Evolutionary conservation across 2,329 filamentous ascomycete species (phyloP).

Genomic region (Aspergillus calidoustus): DNA sequence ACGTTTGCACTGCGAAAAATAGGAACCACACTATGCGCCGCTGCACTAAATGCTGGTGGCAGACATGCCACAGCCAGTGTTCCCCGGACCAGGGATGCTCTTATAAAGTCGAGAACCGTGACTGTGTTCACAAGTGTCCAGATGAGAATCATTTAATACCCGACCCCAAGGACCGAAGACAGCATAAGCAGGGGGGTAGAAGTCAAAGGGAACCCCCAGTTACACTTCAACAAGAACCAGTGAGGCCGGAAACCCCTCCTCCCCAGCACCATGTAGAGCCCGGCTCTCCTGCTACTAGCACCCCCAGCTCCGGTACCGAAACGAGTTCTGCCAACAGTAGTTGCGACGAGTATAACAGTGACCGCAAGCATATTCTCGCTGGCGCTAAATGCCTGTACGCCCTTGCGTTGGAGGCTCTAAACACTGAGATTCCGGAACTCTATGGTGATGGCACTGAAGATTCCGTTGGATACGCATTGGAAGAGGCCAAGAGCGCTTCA

Average conservation of each 20-base stretch:
- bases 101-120: constrained; percentile 18
- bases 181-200: background rate
- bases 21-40: constrained; percentile 34
- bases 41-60: constrained; percentile 40
- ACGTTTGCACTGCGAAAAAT: constrained; percentile 42
- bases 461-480: background rate
- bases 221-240: background rate
- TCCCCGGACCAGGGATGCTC: constrained; percentile 21
- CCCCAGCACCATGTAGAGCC: background rate
- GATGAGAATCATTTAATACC: background rate
- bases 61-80: constrained; percentile 40
- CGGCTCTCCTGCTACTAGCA: background rate
- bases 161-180: background rate
- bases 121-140: constrained; percentile 15
- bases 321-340: background rate
- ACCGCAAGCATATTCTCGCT: background rate
- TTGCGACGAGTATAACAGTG: background rate
- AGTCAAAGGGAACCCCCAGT: background rate
- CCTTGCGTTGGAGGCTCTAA: background rate
- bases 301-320: background rate
- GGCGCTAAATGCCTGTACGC: constrained; percentile 8
- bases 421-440: background rate
- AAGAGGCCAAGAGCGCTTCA: background rate
- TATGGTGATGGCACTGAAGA: background rate
- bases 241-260: background rate